phyloP scores from a whole-genome alignment of 2,329 filamentous ascomycete genomes.

The Diaporthe ampelina region DNA sequence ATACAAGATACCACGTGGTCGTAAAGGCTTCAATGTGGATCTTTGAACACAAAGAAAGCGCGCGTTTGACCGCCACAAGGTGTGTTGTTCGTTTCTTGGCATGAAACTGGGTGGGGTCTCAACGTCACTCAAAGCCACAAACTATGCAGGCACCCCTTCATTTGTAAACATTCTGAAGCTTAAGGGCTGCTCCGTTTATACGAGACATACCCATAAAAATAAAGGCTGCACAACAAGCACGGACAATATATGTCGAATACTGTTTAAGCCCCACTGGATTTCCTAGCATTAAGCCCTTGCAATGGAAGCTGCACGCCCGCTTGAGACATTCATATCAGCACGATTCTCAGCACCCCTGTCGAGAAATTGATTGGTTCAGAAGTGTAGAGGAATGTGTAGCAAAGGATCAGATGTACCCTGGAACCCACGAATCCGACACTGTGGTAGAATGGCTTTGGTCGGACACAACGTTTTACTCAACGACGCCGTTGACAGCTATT shows the following conservation, averaged over 20 bases:
- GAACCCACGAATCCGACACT: neutral
- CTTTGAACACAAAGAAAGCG: conserved; percentile 17
- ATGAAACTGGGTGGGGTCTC: conserved; percentile 25
- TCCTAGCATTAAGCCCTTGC: neutral
- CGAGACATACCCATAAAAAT: neutral
- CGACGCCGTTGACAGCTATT: too few relatives aligned
- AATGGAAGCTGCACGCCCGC: neutral
- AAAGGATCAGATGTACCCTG: neutral
- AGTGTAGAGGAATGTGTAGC: neutral
- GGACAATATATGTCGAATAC: neutral
- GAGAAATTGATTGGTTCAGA: neutral
- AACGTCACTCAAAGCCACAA: conserved; percentile 27
- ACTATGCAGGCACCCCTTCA: neutral
- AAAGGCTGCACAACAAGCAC: neutral
- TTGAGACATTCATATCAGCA: neutral
- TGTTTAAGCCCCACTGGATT: neutral
- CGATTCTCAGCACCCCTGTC: neutral
- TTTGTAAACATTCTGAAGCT: neutral
- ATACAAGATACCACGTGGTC: conserved; percentile 33
- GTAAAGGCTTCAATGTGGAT: conserved; percentile 27
- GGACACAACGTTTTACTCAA: neutral
- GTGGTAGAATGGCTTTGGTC: neutral
- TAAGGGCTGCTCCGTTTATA: neutral
- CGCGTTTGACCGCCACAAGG: conserved; percentile 27
- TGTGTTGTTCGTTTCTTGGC: conserved; percentile 32